A percentile compares a stretch with the other conserved stretches of the same genome.
Conservation (phyloP, 768 basidiomycete genomes). For the Boletus vinaceobasis region DNA sequence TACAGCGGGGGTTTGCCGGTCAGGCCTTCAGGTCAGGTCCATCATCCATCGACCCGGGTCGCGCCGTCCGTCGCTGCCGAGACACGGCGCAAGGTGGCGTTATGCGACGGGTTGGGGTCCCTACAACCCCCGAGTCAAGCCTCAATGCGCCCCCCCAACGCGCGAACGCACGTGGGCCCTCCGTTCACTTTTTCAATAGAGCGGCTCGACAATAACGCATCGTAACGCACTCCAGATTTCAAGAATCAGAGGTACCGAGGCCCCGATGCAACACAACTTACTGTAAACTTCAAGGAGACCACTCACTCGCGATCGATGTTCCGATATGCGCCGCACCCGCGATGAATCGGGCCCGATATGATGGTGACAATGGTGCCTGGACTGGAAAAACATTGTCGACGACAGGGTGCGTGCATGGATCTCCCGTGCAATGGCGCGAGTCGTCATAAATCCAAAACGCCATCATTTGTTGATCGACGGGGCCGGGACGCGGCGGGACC, state of each 20-base stretch:
- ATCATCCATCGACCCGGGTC: too few relatives aligned
- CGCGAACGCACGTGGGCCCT: not conserved
- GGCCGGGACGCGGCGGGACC: not conserved
- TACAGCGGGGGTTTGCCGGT: too few relatives aligned
- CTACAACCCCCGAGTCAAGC: not conserved
- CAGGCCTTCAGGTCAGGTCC: too few relatives aligned
- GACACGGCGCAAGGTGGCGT: too few relatives aligned
- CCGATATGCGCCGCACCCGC: not conserved
- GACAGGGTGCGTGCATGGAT: not conserved
- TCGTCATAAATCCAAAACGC: not conserved
- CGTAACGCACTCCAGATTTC: not conserved
- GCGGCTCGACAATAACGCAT: not conserved
- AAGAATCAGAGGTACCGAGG: not conserved
- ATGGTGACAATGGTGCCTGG: not conserved
- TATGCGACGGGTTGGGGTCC: not conserved
- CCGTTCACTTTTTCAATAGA: not conserved
- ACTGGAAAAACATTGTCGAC: not conserved
- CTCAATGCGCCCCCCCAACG: not conserved
- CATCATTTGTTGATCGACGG: not conserved
- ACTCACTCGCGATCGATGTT: not conserved
- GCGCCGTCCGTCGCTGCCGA: too few relatives aligned
- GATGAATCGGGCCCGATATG: not conserved
- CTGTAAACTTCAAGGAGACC: too few relatives aligned
- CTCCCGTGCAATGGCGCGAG: not conserved
- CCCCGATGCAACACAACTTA: not conserved